These are phyloP conservation scores for Penium margaritaceum DNA, from an alignment of 139 green algal genomes.

Conservation along the genomic window DNA sequence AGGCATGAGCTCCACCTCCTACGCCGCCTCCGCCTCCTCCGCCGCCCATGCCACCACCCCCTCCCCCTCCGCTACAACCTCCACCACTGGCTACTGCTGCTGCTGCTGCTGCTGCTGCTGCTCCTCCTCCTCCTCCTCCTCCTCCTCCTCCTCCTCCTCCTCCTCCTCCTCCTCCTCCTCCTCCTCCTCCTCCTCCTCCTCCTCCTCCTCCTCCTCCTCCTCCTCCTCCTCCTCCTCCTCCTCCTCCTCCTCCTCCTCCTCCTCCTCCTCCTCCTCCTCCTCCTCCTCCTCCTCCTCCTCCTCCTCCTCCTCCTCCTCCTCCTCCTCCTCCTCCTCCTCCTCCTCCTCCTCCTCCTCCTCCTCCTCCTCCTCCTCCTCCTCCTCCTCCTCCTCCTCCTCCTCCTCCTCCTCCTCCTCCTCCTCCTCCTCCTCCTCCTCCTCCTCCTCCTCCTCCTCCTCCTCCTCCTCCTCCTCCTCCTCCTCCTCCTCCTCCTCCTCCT, in stretches of 20 bases:
- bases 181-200: not conserved
- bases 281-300: not conserved
- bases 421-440: conserved; percentile 2
- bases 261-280: not conserved
- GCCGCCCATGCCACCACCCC: no score
- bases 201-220: not conserved
- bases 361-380: conserved; percentile 2
- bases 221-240: not conserved
- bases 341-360: not conserved
- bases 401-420: conserved; percentile 2
- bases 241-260: not conserved
- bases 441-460: conserved; percentile 1
- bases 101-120: no score
- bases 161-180: not conserved
- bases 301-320: not conserved
- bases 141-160: not conserved
- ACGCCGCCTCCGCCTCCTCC: no score
- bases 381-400: conserved; percentile 1
- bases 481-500: conserved; percentile 2
- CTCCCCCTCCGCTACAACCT: no score
- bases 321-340: not conserved
- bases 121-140: not conserved
- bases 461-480: conserved; percentile 2
- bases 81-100: no score
- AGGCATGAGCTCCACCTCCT: no score